Evolutionary conservation across 257 asterid genomes (phyloP).

Genomic region (Knoxia roxburghii): DNA sequence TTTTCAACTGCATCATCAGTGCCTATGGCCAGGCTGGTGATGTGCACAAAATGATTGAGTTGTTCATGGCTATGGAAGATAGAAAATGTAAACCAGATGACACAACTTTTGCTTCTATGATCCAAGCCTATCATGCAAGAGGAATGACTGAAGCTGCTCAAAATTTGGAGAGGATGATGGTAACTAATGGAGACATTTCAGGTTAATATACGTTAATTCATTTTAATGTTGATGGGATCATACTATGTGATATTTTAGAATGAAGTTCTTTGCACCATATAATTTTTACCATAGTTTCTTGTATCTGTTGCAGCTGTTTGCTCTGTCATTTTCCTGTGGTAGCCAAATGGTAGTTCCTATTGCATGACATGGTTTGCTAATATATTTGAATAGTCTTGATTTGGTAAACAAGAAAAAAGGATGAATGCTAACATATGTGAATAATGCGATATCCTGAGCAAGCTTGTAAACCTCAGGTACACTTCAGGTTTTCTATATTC

Average conservation of each 20-base stretch:
- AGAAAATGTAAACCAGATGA: conserved; percentile 64
- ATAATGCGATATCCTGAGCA: too few species aligned
- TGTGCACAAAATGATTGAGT: conserved; percentile 58
- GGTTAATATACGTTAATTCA: conserved; percentile 12
- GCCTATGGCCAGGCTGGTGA: conserved; percentile 79
- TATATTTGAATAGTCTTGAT: not conserved
- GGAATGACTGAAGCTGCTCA: conserved; percentile 67
- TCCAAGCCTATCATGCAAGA: conserved; percentile 49
- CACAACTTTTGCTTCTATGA: conserved; percentile 64
- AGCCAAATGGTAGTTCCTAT: not conserved
- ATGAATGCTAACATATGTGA: too few species aligned
- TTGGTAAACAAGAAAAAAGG: not conserved
- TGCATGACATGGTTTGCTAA: not conserved
- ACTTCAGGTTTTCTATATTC: too few species aligned
- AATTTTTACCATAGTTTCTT: not conserved
- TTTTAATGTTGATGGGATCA: not conserved
- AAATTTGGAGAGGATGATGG: conserved; percentile 47
- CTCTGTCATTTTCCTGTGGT: not conserved
- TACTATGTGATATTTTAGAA: too few species aligned
- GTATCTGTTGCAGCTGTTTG: not conserved
- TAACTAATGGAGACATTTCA: conserved; percentile 16
- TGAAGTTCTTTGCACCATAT: not conserved
- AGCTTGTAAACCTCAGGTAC: too few species aligned
- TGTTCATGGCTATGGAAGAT: conserved; percentile 58
- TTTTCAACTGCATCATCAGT: conserved; percentile 67